These are phyloP conservation scores for Cryphonectria japonica DNA, from an alignment of 2,329 filamentous ascomycete species.

Conservation along the genomic window DNA sequence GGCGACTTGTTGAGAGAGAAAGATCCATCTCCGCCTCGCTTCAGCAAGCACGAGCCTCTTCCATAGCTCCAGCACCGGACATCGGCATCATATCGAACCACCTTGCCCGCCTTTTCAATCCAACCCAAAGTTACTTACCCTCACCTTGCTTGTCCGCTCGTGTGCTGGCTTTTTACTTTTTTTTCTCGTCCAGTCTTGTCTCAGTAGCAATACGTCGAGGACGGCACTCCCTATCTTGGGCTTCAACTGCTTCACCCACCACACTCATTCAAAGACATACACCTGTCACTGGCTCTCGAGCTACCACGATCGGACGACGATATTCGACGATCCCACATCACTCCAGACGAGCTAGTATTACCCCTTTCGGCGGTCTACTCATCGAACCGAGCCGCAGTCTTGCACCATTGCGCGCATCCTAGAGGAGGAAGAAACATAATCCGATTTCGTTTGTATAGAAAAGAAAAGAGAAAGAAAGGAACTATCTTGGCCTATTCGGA, in stretches of 20 bases:
- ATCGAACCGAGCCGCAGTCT: background rate
- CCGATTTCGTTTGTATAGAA: slow-evolving; percentile 16
- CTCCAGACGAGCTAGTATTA: slow-evolving; percentile 5
- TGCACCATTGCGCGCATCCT: background rate
- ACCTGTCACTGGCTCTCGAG: slow-evolving; percentile 14
- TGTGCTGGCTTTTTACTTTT: slow-evolving; percentile 4
- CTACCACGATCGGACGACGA: slow-evolving; percentile 16
- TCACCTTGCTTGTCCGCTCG: background rate
- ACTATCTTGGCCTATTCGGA: background rate
- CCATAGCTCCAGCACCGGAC: slow-evolving; percentile 6
- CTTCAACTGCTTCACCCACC: slow-evolving; percentile 21
- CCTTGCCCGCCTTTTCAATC: slow-evolving; percentile 23
- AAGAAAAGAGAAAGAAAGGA: slow-evolving; percentile 14
- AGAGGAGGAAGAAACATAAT: slow-evolving; percentile 9
- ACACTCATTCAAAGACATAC: slow-evolving; percentile 25
- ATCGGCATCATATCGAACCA: slow-evolving; percentile 26
- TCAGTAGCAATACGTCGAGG: slow-evolving; percentile 23
- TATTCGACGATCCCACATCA: slow-evolving; percentile 5
- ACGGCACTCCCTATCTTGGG: slow-evolving; percentile 44
- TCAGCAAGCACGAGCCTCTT: slow-evolving; percentile 23
- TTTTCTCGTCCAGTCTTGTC: slow-evolving; percentile 28
- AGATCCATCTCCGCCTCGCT: slow-evolving; percentile 13
- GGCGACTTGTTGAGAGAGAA: slow-evolving; percentile 10
- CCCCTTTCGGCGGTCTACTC: background rate
- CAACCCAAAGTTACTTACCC: background rate